Conservation (phyloP, 306 rosid species). For the Begonia masoniana region DNA sequence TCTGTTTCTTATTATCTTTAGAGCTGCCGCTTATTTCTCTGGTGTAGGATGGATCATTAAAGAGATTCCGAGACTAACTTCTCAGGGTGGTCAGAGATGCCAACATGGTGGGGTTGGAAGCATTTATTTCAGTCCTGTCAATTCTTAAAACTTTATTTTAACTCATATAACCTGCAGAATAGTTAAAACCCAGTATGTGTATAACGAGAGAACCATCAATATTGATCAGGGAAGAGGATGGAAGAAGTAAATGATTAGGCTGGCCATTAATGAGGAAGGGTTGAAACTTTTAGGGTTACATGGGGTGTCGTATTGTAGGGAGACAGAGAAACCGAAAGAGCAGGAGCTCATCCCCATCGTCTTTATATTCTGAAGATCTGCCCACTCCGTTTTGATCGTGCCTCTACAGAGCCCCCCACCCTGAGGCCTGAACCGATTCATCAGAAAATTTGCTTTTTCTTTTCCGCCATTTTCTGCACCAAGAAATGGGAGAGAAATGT, state of each 20-base stretch:
- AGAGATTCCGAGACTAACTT: no score
- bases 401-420: no score
- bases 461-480: no score
- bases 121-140: neutral
- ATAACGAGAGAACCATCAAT: neutral
- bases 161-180: neutral
- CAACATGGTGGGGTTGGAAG: neutral
- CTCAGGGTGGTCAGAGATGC: no score
- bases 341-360: neutral
- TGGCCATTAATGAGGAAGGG: constrained; percentile 1
- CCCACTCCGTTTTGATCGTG: no score
- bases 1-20: no score
- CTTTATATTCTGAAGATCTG: no score
- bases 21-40: no score
- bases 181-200: neutral
- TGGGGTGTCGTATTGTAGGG: neutral
- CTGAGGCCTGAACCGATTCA: no score
- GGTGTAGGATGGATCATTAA: no score
- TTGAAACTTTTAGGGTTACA: neutral
- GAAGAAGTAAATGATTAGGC: neutral
- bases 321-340: neutral
- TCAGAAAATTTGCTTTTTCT: no score
- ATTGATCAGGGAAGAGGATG: neutral
- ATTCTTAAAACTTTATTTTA: neutral
- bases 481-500: no score